A percentile compares a stretch with the other conserved stretches of the same genome.
phyloP scores from a whole-genome alignment of 495 filamentous ascomycete genomes.

The Articulospora tetracladia region DNA sequence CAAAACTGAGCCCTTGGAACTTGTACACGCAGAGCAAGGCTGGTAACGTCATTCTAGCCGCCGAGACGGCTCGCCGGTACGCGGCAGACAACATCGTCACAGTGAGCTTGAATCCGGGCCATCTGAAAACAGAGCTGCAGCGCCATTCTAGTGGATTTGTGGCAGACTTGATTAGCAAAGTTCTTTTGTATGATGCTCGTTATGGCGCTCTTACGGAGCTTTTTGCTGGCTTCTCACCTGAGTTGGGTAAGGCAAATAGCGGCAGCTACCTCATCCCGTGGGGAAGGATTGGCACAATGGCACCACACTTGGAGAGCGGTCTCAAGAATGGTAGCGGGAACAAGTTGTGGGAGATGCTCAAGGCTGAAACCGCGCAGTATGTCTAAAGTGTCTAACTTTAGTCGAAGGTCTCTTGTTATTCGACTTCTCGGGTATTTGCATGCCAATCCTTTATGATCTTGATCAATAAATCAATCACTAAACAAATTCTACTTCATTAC shows the following conservation, averaged over 20 bases:
- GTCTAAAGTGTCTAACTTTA: neutral
- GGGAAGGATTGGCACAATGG: conserved; percentile 25
- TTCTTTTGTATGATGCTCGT: conserved; percentile 27
- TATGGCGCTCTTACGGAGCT: conserved; percentile 43
- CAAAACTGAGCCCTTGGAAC: neutral
- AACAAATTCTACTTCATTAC: no score
- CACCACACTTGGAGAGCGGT: conserved; percentile 2
- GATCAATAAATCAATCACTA: no score
- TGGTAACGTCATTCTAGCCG: conserved; percentile 28
- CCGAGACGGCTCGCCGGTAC: conserved; percentile 30
- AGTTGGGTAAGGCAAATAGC: conserved; percentile 25
- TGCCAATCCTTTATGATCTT: no score
- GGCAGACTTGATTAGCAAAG: conserved; percentile 10
- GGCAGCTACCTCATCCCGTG: conserved; percentile 27
- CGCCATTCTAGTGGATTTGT: conserved; percentile 12
- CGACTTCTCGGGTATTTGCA: no score
- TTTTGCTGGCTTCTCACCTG: conserved; percentile 39
- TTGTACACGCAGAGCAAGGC: conserved; percentile 36
- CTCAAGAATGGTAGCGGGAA: conserved; percentile 2
- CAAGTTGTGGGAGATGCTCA: neutral
- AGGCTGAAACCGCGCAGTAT: conserved; percentile 1
- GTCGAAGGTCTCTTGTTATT: no score
- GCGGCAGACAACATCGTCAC: conserved; percentile 26
- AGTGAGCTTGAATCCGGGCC: conserved; percentile 33
- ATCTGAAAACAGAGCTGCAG: conserved; percentile 32